Evolutionary conservation across 2,329 filamentous ascomycete species (phyloP).

Genomic region (Rachicladosporium sp.): DNA sequence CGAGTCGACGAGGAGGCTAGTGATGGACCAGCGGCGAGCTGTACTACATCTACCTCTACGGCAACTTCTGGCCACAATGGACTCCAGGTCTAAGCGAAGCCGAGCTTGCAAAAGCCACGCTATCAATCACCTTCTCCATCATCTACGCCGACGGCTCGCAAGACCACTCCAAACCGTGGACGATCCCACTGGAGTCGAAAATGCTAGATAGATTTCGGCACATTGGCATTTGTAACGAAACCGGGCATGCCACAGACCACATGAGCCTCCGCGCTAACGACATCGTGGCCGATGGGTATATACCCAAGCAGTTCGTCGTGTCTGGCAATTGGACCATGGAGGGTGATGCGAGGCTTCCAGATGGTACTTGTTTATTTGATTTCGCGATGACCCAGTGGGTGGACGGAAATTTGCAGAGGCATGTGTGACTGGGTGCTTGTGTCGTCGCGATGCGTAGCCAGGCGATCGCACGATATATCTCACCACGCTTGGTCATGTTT

Average conservation of each 20-base stretch:
- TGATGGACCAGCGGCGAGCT: not conserved
- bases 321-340: not conserved
- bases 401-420: not conserved
- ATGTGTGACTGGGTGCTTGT: not conserved
- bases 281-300: not conserved
- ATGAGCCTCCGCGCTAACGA: not conserved
- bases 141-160: not conserved
- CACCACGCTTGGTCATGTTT: no score
- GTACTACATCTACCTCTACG: not conserved
- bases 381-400: not conserved
- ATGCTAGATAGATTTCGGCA: not conserved
- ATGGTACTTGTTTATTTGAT: conserved; percentile 1
- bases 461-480: no score
- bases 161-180: not conserved
- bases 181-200: not conserved
- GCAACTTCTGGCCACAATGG: not conserved
- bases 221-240: not conserved
- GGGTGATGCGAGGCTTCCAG: not conserved
- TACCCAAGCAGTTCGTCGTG: conserved; percentile 1
- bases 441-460: no score
- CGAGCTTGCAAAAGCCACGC: not conserved
- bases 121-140: not conserved
- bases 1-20: not conserved
- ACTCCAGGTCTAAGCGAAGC: not conserved
- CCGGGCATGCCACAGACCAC: not conserved